Evolutionary conservation across 805 yeast genomes (phyloP).

Genomic region (Ogataea nonfermentans): DNA sequence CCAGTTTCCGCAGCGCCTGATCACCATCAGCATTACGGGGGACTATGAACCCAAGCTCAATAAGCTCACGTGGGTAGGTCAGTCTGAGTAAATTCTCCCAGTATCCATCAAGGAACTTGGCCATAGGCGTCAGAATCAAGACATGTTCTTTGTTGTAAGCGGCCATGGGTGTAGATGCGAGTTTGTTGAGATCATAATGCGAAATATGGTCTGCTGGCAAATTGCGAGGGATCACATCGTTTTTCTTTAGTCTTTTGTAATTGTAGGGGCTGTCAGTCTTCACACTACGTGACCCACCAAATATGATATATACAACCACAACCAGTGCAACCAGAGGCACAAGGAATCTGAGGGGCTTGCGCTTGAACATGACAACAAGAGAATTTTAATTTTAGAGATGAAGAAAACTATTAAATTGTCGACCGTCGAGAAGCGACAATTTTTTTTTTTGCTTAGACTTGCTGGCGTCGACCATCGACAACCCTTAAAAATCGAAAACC

Average conservation of each 20-base stretch:
- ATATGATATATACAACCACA: constrained; percentile 41
- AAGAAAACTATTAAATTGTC: background rate
- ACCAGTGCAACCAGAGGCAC: constrained; percentile 46
- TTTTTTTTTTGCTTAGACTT: too few species aligned
- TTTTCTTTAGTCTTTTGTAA: constrained; percentile 43
- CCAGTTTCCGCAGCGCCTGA: constrained; percentile 66
- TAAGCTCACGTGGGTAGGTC: constrained; percentile 77
- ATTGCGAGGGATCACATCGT: constrained; percentile 56
- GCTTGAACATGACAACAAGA: constrained; percentile 10
- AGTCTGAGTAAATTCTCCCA: constrained; percentile 81
- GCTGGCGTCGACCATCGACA: too few species aligned
- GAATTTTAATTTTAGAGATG: background rate
- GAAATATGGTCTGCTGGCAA: constrained; percentile 71
- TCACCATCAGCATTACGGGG: constrained; percentile 87
- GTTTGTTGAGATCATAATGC: constrained; percentile 79
- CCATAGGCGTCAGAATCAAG: constrained; percentile 85
- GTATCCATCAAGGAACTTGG: constrained; percentile 78
- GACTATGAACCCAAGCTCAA: constrained; percentile 88
- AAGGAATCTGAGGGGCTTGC: constrained; percentile 49
- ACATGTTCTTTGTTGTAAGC: constrained; percentile 77
- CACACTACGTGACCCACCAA: constrained; percentile 30
- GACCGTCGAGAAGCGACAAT: background rate
- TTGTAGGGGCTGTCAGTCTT: constrained; percentile 31
- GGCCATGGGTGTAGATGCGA: constrained; percentile 71
- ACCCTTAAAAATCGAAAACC: too few species aligned